Base-by-base conservation (phyloP, 805 yeast genomes). In the Candida tibetensis region DNA sequence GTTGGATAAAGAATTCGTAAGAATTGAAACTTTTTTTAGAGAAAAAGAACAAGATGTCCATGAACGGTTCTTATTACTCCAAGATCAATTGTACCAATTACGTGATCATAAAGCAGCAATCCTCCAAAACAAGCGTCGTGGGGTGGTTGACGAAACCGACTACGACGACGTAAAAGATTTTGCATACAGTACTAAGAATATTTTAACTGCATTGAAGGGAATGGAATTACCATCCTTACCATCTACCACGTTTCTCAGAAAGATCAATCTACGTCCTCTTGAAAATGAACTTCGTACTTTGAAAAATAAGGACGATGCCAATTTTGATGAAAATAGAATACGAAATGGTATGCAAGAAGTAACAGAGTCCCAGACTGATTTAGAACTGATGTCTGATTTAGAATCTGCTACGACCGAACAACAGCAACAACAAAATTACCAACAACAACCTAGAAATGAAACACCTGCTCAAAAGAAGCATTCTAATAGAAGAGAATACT, bases 51-150 rank as follows among this genome's bases (percentile, higher is more conserved):
- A 69, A 19, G 82, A 76, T 17, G 78, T 76, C 1, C 68, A 77
- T 30, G 77, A 76, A 40, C 66, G 91, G 40, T 82, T 74, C 47
- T 57, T 79, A 9, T 51, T 81, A 3, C 53, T 87, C 16, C 85
- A 83, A 53, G 85, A 77, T 47, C 95, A 87, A 57, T 55, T 88
- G 30, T 72, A 72, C 40, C 82, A 81, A 48, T 55, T 84, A 39
- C 69, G 76, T 31, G 82, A 81, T 30, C 85, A 81, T 40, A 69
- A 63, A 40, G 30, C 37, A 1, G 36, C 45, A 16, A 33, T 52
- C 12, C 8, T 47, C 23, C 40, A 41, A 25, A 42, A 46, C 15
- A 46, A 45, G 22, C 29, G 30, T 3, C 26, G 27, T 3, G 43
- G 43, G n/a, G 29, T 31, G 4, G n/a, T 34, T 1, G 41, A 43